Conservation (phyloP, 352 stramenopile species). For the Phytophthora cajani region DNA sequence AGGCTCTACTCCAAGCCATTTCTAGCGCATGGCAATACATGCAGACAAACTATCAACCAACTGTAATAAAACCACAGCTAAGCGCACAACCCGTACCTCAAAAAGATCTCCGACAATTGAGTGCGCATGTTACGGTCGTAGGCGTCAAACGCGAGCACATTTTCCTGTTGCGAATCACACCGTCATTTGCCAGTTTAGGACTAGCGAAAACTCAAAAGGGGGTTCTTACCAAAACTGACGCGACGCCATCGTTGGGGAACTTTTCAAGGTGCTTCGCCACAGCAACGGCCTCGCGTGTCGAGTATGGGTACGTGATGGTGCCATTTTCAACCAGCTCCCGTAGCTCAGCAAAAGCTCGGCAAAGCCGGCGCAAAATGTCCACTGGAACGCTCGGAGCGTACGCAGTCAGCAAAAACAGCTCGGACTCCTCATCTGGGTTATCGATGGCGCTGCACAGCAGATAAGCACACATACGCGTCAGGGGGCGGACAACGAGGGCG, state of each 20-base stretch:
- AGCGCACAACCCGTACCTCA: conserved; percentile 51
- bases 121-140: conserved; percentile 81
- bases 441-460: conserved; percentile 69
- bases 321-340: conserved; percentile 89
- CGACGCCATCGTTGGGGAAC: conserved; percentile 93
- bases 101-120: conserved; percentile 82
- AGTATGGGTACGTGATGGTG: conserved; percentile 95
- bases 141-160: conserved; percentile 95
- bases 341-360: conserved; percentile 91
- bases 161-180: conserved; percentile 68
- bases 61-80: conserved; percentile 11
- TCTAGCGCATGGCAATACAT: conserved; percentile 19
- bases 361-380: conserved; percentile 85
- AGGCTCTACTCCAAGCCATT: conserved; percentile 30
- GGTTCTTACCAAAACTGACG: conserved; percentile 62
- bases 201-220: neutral
- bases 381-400: conserved; percentile 89
- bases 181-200: neutral
- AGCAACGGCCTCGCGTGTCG: conserved; percentile 92
- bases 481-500: too few species aligned
- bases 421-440: conserved; percentile 91
- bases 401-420: conserved; percentile 89
- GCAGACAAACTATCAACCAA: conserved; percentile 17
- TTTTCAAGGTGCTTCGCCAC: conserved; percentile 94
- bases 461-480: neutral